phyloP scores from a whole-genome alignment of 2,329 filamentous ascomycete species.

The Coleophoma cylindrospora region DNA sequence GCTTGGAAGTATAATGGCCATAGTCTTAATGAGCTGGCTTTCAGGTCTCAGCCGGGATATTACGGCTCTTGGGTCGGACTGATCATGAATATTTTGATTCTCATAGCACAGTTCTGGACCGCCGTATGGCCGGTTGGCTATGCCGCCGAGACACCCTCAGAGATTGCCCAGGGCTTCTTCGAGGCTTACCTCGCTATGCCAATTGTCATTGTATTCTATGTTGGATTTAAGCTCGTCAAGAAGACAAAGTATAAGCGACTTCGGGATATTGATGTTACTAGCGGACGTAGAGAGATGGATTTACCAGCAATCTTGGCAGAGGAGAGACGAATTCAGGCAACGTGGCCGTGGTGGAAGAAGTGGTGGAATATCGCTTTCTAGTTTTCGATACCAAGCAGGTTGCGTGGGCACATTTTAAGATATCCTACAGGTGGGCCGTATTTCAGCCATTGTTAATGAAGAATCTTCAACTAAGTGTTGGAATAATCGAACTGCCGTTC shows the following conservation, averaged over 20 bases:
- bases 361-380: too few relatives aligned
- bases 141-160: slow-evolving; percentile 19
- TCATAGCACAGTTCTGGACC: slow-evolving; percentile 34
- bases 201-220: slow-evolving; percentile 47
- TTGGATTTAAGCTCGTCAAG: slow-evolving; percentile 58
- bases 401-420: too few relatives aligned
- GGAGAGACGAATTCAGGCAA: too few relatives aligned
- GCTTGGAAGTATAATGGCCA: slow-evolving; percentile 56
- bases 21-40: slow-evolving; percentile 60
- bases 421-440: too few relatives aligned
- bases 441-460: too few relatives aligned
- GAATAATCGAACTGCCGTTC: too few relatives aligned
- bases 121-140: slow-evolving; percentile 32
- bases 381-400: too few relatives aligned
- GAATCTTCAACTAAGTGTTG: too few relatives aligned
- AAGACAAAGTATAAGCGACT: slow-evolving; percentile 49
- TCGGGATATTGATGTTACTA: slow-evolving; percentile 59
- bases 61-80: slow-evolving; percentile 59
- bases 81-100: slow-evolving; percentile 41
- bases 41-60: slow-evolving; percentile 53
- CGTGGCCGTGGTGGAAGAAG: too few relatives aligned
- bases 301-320: not conserved
- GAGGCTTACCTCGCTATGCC: slow-evolving; percentile 44
- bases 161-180: slow-evolving; percentile 44
- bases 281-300: slow-evolving; percentile 52